Evolutionary conservation across 2,329 filamentous ascomycete genomes (phyloP).

Genomic region (Fusarium veterinarium): DNA sequence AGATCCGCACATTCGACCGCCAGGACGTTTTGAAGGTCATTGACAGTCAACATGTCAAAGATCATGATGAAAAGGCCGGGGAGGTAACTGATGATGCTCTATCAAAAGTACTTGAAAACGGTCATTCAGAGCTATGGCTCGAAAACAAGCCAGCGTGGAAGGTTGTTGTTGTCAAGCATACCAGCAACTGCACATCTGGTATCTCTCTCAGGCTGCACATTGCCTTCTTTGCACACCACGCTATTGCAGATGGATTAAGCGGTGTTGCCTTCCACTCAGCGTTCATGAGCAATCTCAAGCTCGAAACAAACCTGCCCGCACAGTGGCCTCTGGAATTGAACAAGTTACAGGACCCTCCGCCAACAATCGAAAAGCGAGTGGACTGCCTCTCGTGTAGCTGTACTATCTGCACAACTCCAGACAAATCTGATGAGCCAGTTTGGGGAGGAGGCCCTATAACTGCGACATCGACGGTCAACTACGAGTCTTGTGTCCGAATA

Average conservation of each 20-base stretch:
- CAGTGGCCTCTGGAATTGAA: constrained; percentile 11
- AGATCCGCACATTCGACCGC: not conserved
- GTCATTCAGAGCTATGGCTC: constrained; percentile 7
- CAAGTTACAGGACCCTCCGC: not conserved
- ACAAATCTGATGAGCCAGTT: not conserved
- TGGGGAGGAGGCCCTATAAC: constrained; percentile 5
- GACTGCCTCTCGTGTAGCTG: not conserved
- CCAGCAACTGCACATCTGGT: fast-evolving
- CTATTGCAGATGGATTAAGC: constrained; percentile 24
- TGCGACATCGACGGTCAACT: not conserved
- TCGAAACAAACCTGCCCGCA: fast-evolving
- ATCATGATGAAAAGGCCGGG: too few species aligned
- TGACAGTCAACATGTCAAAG: too few species aligned
- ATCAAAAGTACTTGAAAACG: not conserved
- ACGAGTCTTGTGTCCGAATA: constrained; percentile 2
- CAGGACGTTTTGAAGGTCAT: not conserved
- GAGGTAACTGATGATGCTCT: not conserved
- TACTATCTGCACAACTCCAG: not conserved
- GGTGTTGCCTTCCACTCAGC: constrained; percentile 20
- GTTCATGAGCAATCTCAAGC: not conserved
- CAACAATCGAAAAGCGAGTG: not conserved
- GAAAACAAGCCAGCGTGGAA: constrained; percentile 23
- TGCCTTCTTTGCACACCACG: constrained; percentile 27
- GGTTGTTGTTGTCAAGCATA: not conserved
- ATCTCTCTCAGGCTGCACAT: too few species aligned